Conservation (phyloP, 2,329 filamentous ascomycete species). For the Cryphonectria radicalis region DNA sequence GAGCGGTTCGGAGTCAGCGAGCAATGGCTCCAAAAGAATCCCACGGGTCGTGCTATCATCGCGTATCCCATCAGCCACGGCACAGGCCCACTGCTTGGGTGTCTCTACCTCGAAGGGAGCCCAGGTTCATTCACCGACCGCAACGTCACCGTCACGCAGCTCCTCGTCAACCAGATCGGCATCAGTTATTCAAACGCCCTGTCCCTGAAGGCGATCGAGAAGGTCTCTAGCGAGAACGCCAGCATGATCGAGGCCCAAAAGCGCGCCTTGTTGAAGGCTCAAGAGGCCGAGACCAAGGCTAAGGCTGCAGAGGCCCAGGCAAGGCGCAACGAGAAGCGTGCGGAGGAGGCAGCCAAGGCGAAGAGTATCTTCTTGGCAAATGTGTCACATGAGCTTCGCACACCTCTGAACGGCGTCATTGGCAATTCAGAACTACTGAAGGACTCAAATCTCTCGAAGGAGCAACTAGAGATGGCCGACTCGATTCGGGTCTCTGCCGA, state of each 20-base stretch:
- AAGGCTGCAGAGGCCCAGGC: slow-evolving; percentile 78
- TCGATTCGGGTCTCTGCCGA: slow-evolving; percentile 87
- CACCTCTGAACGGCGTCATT: slow-evolving; percentile 85
- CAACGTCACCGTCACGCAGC: slow-evolving; percentile 66
- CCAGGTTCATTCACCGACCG: slow-evolving; percentile 76
- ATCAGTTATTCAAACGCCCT: slow-evolving; percentile 73
- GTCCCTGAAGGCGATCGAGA: slow-evolving; percentile 72
- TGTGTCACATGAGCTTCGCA: slow-evolving; percentile 80
- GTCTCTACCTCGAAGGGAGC: slow-evolving; percentile 75
- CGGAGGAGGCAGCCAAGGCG: slow-evolving; percentile 81
- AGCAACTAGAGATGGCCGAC: slow-evolving; percentile 84
- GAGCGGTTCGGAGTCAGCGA: slow-evolving; percentile 77
- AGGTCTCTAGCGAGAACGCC: slow-evolving; percentile 76
- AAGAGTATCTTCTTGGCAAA: slow-evolving; percentile 82
- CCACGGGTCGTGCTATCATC: slow-evolving; percentile 74
- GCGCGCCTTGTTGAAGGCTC: slow-evolving; percentile 71
- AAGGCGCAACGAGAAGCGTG: slow-evolving; percentile 77
- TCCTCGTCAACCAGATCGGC: slow-evolving; percentile 79
- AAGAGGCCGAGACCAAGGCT: slow-evolving; percentile 75
- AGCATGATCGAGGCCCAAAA: slow-evolving; percentile 81
- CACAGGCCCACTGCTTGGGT: slow-evolving; percentile 70
- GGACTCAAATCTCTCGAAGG: slow-evolving; percentile 73
- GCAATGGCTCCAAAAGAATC: slow-evolving; percentile 69
- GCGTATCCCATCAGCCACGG: slow-evolving; percentile 74
- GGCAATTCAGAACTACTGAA: slow-evolving; percentile 84